Evolutionary conservation across 2,329 filamentous ascomycete species (phyloP), one percentile per base, ranked within the genome.

Genomic region (Alternaria metachromatica): DNA sequence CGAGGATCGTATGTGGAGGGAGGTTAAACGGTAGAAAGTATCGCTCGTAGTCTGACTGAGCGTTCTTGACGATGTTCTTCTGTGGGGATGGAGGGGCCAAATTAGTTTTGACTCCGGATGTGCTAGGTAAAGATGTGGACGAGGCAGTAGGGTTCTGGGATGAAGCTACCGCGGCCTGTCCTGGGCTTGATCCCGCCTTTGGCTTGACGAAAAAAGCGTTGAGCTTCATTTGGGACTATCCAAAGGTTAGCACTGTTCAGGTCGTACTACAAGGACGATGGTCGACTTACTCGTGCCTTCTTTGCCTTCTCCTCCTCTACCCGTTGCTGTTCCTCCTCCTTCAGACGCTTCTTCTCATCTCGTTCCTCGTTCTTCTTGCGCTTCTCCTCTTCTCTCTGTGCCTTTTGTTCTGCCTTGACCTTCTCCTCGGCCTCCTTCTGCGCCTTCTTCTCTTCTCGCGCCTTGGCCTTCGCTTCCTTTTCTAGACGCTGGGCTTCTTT

Each of bases 11-110:
- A 72, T 93, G 87, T 3, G 89, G 85, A 62, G 93, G 91, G 49
- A 96, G 75, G 66, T 91, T 94, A 78, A 97, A 98, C 0, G 92
- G 89, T 30, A 93, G 87, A 73, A 98, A 98, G 37, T 86, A 83
- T 69, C 88, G 89, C 18, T 91, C 69, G 63, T 83, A 82, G 64
- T 84, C 82, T 6, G 78, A 80, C 23, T 79, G 70, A 10, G 70
- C 70, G 58, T 78, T 80, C 53, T 74, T 73, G 15, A 65, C 67
- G 20, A 74, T 67, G 3, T 58, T 55, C 55, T 77, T 80, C 77
- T 79, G 76, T 63, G 73, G 77, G 25, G 76, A 80, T 65, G 67
- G 78, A 72, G 72, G 67, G 5, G 58, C 48, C 10, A 66, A 61
- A 67, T 78, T 72, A 75, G 75, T 69, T 70, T 56, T 62, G 30